phyloP scores from a whole-genome alignment of 2,329 filamentous ascomycete species.

The Aspergillus ochraceoroseus region DNA sequence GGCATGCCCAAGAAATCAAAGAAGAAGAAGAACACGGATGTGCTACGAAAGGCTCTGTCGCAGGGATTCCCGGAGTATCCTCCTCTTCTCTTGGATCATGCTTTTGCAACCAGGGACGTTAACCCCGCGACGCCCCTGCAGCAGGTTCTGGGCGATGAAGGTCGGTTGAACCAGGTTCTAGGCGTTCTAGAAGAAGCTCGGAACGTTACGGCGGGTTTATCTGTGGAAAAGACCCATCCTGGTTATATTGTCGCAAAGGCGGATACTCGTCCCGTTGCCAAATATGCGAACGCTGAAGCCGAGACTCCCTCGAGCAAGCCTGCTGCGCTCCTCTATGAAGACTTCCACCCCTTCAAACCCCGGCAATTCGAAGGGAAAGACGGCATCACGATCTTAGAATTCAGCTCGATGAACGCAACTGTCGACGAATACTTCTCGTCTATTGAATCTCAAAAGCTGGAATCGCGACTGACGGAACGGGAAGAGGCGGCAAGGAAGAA shows the following conservation, averaged over 20 bases:
- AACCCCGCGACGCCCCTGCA: conserved; percentile 64
- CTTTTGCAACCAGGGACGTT: conserved; percentile 64
- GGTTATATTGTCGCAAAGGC: conserved; percentile 84
- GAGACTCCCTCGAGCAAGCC: conserved; percentile 34
- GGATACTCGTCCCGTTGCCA: conserved; percentile 32
- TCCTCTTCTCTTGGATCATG: conserved; percentile 82
- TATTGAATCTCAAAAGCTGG: conserved; percentile 85
- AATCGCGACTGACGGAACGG: conserved; percentile 74
- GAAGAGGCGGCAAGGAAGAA: conserved; percentile 78
- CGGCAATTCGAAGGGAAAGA: conserved; percentile 68
- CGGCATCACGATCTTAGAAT: conserved; percentile 64
- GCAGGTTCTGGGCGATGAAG: conserved; percentile 63
- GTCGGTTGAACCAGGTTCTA: conserved; percentile 62
- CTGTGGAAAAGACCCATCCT: conserved; percentile 58
- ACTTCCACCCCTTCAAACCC: conserved; percentile 90
- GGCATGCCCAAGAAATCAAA: conserved; percentile 59
- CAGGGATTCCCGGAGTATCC: conserved; percentile 83
- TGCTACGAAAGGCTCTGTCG: conserved; percentile 72
- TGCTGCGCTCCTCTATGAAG: conserved; percentile 73
- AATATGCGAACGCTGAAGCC: conserved; percentile 34
- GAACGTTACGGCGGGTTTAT: conserved; percentile 64
- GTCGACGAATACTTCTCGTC: conserved; percentile 98
- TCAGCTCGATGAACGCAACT: conserved; percentile 82
- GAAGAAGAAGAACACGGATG: conserved; percentile 72
- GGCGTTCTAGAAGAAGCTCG: conserved; percentile 65